Evolutionary conservation across 805 yeast genomes (phyloP), one percentile per base, ranked within the genome.

Genomic region (Metschnikowia chrysomelidarum): DNA sequence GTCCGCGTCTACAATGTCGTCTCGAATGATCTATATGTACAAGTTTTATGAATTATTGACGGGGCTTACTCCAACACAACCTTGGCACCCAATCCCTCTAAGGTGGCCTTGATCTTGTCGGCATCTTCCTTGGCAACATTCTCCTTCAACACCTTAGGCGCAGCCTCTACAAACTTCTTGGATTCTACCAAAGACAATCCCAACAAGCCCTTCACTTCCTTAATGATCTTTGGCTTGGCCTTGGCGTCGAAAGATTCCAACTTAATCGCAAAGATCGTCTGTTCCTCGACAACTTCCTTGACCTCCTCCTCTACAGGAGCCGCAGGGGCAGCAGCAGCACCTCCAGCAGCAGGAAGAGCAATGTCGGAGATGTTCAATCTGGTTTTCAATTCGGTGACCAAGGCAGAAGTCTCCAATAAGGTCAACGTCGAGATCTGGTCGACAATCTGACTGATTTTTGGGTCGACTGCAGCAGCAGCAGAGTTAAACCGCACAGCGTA

Each of bases 121-220:
- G 98, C 98, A 55, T 93, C 99, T 60, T 87, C 99, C 75, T 93
- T 93, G 44, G 95, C 82, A 43, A 93, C 88, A 54, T 88, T 87
- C 54, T 93, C 99, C 72, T 93, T 93, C 64, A 93, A 73, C 29
- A 85, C 73, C 75, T 93, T 93, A 53, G 99, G 99, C 44, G 99
- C 98, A 54, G 87, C 69, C 73, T 93, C 99, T 40, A 93, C 99
- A 50, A 93, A 86, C 71, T 93, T 93, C 80, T 93, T 93, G 44
- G 97, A 86, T 62, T 93, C 98, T 43, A 93, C 98, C 52, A 93
- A 75, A 5, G 96, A 87, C 54, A 93, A 74, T 11, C 96, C 96
- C 56, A 93, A 75, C 57, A 91, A 71, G 43, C 83, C 75, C 73
- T 93, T 93, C 53, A 93, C 95, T 70, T 93, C 98, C 73, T 93